Base-by-base conservation (phyloP, 495 filamentous ascomycete species). In the Cenococcum geophilum region DNA sequence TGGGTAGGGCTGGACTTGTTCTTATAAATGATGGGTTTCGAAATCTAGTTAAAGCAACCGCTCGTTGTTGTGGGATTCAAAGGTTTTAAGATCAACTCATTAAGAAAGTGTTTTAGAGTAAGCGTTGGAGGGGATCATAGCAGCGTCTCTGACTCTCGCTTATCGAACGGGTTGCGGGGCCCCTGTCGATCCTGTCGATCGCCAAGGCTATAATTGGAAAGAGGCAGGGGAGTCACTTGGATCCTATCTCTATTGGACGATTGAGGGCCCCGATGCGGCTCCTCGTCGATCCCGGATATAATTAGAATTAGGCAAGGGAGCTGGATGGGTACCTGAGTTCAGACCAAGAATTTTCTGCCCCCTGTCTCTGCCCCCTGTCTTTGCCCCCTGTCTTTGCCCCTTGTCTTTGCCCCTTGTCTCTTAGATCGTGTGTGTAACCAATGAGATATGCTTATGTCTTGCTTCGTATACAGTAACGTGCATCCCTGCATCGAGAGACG, bases 61-160 rank as follows among this genome's bases (percentile, higher is more conserved):
- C 40, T 45, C 40, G 40, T 10, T 45, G 40, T 45, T 10, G 40
- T 45, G 40, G 2, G 40, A 45, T 45, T 45, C 18, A 45, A 45
- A 45, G 40, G 40, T 45, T 45, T 45, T 45, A 18, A 45, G 40
- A 45, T 45, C 40, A 45, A 45, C 40, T 45, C 40, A 45, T 45
- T 45, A 45, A 45, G n/a, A n/a, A 45, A 45, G 40, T 45, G 40
- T 45, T 45, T 45, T 45, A 45, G 40, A 45, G n/a, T n/a, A 45
- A 45, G 40, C 40, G 40, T 45, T 45, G 11, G 11, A 45, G 40
- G 40, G 18, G 40, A 45, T 45, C 40, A 45, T 45, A 45, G 40
- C 40, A 45, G 40, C 40, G 40, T 10, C 40, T 45, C 40, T 45
- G 40, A 45, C 40, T 45, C 40, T 45, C 40, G 40, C 40, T 45